These are phyloP conservation scores for Croton laevigatus DNA, from an alignment of 441 rosid genomes.

Conservation along the genomic window DNA sequence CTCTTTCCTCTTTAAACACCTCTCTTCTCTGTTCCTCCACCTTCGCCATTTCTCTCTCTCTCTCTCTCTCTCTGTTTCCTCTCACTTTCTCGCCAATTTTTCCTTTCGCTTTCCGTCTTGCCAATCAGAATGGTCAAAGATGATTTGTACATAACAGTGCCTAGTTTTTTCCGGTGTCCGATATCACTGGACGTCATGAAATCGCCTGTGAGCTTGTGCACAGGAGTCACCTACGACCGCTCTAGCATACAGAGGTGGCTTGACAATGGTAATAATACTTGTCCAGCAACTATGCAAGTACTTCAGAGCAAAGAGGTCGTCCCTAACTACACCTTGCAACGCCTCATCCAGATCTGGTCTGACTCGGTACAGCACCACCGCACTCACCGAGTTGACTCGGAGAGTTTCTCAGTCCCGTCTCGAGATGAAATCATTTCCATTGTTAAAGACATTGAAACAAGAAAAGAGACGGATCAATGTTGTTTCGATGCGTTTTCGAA, in stretches of 20 bases:
- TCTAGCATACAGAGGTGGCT: slow-evolving; percentile 84
- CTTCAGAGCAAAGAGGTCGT: slow-evolving; percentile 61
- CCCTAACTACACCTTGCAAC: slow-evolving; percentile 74
- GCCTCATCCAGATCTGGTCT: slow-evolving; percentile 78
- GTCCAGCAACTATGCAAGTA: slow-evolving; percentile 95
- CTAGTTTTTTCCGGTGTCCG: slow-evolving; percentile 80
- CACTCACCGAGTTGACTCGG: slow-evolving; percentile 19
- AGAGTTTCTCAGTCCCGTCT: slow-evolving; percentile 26
- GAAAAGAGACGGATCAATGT: slow-evolving; percentile 12
- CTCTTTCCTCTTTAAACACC: slow-evolving; percentile 39
- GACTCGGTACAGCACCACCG: slow-evolving; percentile 36
- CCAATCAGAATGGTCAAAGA: slow-evolving; percentile 58
- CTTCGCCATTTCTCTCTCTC: slow-evolving; percentile 5
- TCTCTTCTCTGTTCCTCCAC: slow-evolving; percentile 28
- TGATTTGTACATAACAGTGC: slow-evolving; percentile 65
- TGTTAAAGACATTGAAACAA: slow-evolving; percentile 26
- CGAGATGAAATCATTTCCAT: slow-evolving; percentile 33
- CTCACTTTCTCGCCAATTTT: slow-evolving; percentile 21
- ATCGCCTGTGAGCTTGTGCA: slow-evolving; percentile 85
- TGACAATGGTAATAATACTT: slow-evolving; percentile 75
- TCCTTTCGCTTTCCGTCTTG: slow-evolving; percentile 21
- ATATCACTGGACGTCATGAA: slow-evolving; percentile 88
- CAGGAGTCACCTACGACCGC: slow-evolving; percentile 95
- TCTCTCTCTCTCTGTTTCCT: slow-evolving; percentile 15
- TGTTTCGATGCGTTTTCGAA: slow-evolving; percentile 26